Conservation (phyloP, 2,329 filamentous ascomycete species). For the Stagonosporopsis chrysanthemi region DNA sequence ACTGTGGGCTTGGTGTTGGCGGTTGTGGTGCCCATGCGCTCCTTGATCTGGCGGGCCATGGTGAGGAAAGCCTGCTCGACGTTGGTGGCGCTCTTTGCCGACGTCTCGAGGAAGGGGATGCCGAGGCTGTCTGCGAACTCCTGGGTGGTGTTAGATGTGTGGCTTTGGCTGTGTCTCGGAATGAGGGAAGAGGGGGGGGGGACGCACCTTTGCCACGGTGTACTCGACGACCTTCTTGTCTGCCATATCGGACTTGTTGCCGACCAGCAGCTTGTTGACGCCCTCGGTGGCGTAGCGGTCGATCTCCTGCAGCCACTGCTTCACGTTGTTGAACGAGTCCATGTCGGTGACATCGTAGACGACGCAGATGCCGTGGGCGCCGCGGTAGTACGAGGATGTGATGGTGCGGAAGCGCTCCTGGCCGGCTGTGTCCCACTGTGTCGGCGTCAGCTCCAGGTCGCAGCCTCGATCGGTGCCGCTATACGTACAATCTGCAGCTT, state of each 20-base stretch:
- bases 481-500: slow-evolving; percentile 86
- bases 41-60: slow-evolving; percentile 99
- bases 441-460: slow-evolving; percentile 24
- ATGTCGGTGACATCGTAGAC: slow-evolving; percentile 99
- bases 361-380: slow-evolving; percentile 98
- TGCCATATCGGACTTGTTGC: slow-evolving; percentile 99
- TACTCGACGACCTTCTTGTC: slow-evolving; percentile 99
- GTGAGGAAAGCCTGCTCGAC: slow-evolving; percentile 99
- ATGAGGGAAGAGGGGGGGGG: not conserved
- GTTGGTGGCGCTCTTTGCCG: slow-evolving; percentile 99
- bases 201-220: slow-evolving; percentile 93
- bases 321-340: slow-evolving; percentile 99
- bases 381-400: slow-evolving; percentile 99
- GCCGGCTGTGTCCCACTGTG: slow-evolving; percentile 96
- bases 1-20: slow-evolving; percentile 99
- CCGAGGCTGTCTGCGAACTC: slow-evolving; percentile 98
- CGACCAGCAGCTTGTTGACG: slow-evolving; percentile 98
- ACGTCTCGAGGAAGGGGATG: slow-evolving; percentile 99
- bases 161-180: not conserved
- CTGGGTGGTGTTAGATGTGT: slow-evolving; percentile 57
- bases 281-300: slow-evolving; percentile 99
- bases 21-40: slow-evolving; percentile 96
- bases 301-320: slow-evolving; percentile 99
- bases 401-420: slow-evolving; percentile 99
- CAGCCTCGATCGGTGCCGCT: not conserved